Base-by-base conservation (phyloP, 108 stramenopile species). In the Stephanodiscus minutulus region DNA sequence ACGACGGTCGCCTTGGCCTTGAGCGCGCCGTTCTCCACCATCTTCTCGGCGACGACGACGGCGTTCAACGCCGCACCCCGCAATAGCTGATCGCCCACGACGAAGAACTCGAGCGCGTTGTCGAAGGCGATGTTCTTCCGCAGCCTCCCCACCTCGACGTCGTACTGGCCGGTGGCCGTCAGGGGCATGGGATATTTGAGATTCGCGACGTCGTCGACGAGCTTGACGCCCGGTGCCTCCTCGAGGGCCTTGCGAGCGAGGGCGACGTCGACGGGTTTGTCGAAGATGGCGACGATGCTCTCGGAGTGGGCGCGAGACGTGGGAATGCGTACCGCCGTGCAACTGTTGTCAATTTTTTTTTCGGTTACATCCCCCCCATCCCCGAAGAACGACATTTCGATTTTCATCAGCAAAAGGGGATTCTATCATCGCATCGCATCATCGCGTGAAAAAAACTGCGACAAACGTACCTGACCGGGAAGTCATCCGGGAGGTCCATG, bases 21-120 rank as follows among this genome's bases (percentile, higher is more conserved):
- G 55, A 91, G 80, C 28, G 86, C 70, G 27, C 93, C 93, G 83
- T 96, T 91, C 75, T 81, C 82, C 28, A 81, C 81, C 87, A 96
- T 90, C 44, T 82, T 92, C 86, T 98, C 97, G 13, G 96, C 98
- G 17, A 98, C 94, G 24, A 97, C 70, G 27, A 98, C 98, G 7
- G 98, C 98, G 83, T 98, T 98, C 69, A 98, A 80, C 1, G 98
- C 98, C 4, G 98, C 98, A 48, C 98, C 98, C 57, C 98, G 88
- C 61, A 98, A 82, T 33, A 98, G 88, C 85, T 98, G 98, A 82
- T 99, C 98, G 13, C 98, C 98, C 62, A 87, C 88, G 22, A 99
- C 97, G 75, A 99, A 99, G 70, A 99, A 85, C 82, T 99, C 98
- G 33, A 99, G 70, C 37, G 97, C 98, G 70, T 94, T 71, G 63